A percentile compares a stretch with the other conserved stretches of the same genome.
These are phyloP conservation scores for Sclerotinia spermophila DNA, from an alignment of 2,329 filamentous ascomycete genomes.

Conservation along the genomic window DNA sequence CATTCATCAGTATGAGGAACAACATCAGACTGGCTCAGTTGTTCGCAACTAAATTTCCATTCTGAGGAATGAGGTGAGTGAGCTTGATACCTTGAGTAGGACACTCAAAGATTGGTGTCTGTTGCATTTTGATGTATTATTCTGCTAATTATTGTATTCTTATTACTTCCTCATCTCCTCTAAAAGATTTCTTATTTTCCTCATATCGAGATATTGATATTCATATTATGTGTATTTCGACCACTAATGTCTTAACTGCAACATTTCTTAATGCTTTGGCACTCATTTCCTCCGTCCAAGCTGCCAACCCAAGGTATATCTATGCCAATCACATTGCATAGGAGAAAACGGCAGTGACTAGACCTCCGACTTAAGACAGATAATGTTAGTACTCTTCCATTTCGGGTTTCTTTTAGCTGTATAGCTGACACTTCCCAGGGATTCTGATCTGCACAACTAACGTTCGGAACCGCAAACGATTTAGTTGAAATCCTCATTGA, in stretches of 20 bases:
- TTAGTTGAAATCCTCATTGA: slow-evolving; percentile 20
- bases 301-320: not conserved
- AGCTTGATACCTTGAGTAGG: not conserved
- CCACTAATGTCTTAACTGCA: not conserved
- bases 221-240: not conserved
- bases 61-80: too few relatives aligned
- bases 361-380: not conserved
- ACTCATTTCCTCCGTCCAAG: not conserved
- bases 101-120: not conserved
- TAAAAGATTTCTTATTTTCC: too few relatives aligned
- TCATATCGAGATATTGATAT: not conserved
- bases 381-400: not conserved
- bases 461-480: slow-evolving; percentile 12
- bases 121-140: not conserved
- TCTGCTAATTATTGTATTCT: not conserved
- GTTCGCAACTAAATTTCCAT: not conserved
- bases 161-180: not conserved
- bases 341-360: not conserved
- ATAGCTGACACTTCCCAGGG: not conserved
- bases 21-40: not conserved
- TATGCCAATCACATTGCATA: not conserved
- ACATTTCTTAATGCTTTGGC: not conserved
- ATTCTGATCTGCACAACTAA: slow-evolving; percentile 23
- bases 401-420: not conserved
- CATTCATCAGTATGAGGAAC: not conserved